Evolutionary conservation across 768 basidiomycete genomes (phyloP).

Genomic region (Auriscalpium orientale): DNA sequence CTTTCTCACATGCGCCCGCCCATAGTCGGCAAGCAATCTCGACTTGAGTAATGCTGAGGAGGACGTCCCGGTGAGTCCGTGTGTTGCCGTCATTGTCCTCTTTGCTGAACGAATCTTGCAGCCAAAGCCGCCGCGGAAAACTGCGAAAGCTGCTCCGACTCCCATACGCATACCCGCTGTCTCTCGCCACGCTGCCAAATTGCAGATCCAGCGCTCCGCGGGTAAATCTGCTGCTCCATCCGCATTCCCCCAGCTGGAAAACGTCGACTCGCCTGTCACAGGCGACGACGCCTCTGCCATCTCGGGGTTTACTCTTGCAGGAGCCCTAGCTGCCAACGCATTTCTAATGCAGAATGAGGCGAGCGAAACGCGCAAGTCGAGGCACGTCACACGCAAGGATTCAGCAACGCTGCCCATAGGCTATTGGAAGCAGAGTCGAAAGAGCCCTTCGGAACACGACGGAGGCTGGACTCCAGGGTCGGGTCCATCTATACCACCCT

Average conservation of each 20-base stretch:
- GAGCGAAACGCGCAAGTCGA: conserved; percentile 4
- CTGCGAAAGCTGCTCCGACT: not conserved
- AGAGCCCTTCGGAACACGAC: not conserved
- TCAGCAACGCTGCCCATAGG: conserved; percentile 11
- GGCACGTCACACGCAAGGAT: conserved; percentile 9
- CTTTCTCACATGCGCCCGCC: too few species aligned
- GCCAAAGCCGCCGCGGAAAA: not conserved
- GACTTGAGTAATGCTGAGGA: not conserved
- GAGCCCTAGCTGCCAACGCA: conserved; percentile 2
- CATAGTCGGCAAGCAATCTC: not conserved
- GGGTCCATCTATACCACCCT: not conserved
- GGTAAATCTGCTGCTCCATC: not conserved
- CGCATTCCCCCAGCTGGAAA: not conserved
- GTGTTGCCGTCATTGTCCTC: not conserved
- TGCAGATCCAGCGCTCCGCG: conserved; percentile 6
- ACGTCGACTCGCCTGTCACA: conserved; percentile 1
- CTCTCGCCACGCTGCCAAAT: not conserved
- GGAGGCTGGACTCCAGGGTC: not conserved
- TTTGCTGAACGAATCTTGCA: not conserved
- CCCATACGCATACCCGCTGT: conserved; percentile 11
- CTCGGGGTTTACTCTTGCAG: conserved; percentile 12
- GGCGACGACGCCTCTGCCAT: conserved; percentile 7
- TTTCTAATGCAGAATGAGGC: conserved; percentile 4
- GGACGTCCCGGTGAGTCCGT: not conserved
- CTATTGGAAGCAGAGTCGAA: not conserved